Conservation (phyloP, 805 yeast genomes). For the Maudiozyma barnettii region DNA sequence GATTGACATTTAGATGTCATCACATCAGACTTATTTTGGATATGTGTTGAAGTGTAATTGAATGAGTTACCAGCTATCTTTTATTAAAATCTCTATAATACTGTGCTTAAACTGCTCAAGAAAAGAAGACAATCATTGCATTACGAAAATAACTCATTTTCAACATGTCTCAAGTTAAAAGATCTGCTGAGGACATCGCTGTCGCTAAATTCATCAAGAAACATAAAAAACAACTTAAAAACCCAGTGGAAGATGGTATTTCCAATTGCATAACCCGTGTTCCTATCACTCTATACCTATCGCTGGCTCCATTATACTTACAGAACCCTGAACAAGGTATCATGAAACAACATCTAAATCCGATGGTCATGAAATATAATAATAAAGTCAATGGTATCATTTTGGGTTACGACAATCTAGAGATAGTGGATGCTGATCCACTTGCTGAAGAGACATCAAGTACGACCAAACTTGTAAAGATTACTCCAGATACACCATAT, state of each 20-base stretch:
- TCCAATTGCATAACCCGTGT: conserved; percentile 28
- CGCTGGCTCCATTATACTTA: conserved; percentile 77
- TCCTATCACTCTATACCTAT: conserved; percentile 54
- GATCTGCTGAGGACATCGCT: conserved; percentile 16
- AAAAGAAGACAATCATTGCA: not conserved
- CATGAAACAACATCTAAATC: conserved; percentile 80
- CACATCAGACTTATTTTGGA: not conserved
- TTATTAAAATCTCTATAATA: not conserved
- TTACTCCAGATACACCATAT: conserved; percentile 77
- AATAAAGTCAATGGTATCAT: conserved; percentile 72
- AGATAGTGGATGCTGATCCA: conserved; percentile 37
- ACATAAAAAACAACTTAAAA: conserved; percentile 19
- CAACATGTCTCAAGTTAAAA: conserved; percentile 18
- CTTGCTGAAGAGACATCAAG: conserved; percentile 33
- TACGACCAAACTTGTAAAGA: conserved; percentile 42
- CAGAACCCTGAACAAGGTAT: conserved; percentile 68
- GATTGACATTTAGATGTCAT: not conserved
- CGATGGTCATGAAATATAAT: conserved; percentile 75
- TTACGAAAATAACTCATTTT: not conserved
- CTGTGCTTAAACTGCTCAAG: not conserved
- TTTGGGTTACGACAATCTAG: conserved; percentile 63
- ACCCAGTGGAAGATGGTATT: conserved; percentile 24
- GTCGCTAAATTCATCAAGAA: conserved; percentile 21
- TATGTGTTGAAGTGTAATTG: not conserved
- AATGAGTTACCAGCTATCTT: not conserved